phyloP scores from a whole-genome alignment of 306 rosid species.

The Prunus padus region DNA sequence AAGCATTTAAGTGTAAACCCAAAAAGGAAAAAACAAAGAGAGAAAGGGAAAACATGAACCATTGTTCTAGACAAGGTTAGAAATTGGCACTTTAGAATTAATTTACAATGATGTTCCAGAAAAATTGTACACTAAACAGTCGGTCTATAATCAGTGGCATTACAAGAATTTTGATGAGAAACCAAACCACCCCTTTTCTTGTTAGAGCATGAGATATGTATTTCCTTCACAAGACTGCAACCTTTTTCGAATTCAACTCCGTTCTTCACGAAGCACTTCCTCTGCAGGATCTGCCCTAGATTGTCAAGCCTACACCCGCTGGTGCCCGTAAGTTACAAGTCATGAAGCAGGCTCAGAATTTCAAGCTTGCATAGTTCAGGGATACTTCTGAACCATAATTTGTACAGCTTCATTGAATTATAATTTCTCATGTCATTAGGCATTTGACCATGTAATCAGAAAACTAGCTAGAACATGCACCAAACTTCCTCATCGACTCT shows the following conservation, averaged over 20 bases:
- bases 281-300: too few species aligned
- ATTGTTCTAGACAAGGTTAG: too few species aligned
- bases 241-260: neutral
- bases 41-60: too few species aligned
- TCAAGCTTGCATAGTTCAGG: neutral
- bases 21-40: too few species aligned
- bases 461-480: constrained; percentile 36
- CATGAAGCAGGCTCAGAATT: constrained; percentile 12
- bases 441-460: constrained; percentile 22
- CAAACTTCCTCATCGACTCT: constrained; percentile 63
- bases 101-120: neutral
- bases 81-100: too few species aligned
- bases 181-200: neutral
- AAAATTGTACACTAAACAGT: neutral
- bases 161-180: neutral
- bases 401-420: constrained; percentile 5
- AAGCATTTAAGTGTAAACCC: too few species aligned
- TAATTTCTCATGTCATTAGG: neutral
- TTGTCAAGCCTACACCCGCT: neutral
- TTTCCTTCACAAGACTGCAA: neutral
- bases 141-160: neutral
- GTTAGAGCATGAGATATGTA: neutral
- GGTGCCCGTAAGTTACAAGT: neutral
- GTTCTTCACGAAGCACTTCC: neutral
- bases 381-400: neutral